These are phyloP conservation scores for Trichoderma parareesei DNA, from an alignment of 495 filamentous ascomycete species.

Conservation along the genomic window DNA sequence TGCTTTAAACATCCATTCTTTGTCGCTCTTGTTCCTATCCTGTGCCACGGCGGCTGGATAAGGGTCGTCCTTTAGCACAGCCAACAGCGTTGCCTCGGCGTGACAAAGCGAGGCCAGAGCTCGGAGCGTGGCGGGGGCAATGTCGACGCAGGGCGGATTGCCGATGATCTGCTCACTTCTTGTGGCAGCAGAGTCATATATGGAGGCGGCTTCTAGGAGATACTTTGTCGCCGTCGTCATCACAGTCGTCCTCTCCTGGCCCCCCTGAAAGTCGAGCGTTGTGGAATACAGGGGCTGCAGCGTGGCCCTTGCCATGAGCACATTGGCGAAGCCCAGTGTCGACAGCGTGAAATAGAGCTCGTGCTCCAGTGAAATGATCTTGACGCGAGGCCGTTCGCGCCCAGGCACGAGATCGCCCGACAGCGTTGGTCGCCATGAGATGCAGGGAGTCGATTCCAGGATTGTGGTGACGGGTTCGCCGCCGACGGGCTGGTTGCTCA, in stretches of 20 bases:
- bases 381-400: slow-evolving; percentile 51
- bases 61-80: slow-evolving; percentile 87
- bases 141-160: slow-evolving; percentile 45
- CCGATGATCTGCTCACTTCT: slow-evolving; percentile 30
- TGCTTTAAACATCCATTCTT: slow-evolving; percentile 86
- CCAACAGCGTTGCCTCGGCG: slow-evolving; percentile 81
- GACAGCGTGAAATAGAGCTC: slow-evolving; percentile 74
- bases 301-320: slow-evolving; percentile 54
- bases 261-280: slow-evolving; percentile 49
- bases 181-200: slow-evolving; percentile 59
- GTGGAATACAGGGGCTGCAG: slow-evolving; percentile 44
- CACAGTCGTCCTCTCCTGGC: slow-evolving; percentile 57
- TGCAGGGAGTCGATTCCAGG: slow-evolving; percentile 35
- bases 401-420: slow-evolving; percentile 47
- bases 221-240: slow-evolving; percentile 68
- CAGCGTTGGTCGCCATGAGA: slow-evolving; percentile 81
- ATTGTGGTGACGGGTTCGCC: slow-evolving; percentile 56
- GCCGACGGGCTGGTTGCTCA: slow-evolving; percentile 37
- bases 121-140: slow-evolving; percentile 54
- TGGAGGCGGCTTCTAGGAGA: slow-evolving; percentile 69
- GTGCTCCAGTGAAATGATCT: slow-evolving; percentile 67
- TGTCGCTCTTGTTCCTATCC: slow-evolving; percentile 67
- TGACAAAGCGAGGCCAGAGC: slow-evolving; percentile 68
- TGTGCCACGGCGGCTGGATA: slow-evolving; percentile 74
- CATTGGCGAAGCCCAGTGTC: slow-evolving; percentile 66